Evolutionary conservation across 148 eudicot genomes (phyloP).

Genomic region (Fagopyrum homotropicum): DNA sequence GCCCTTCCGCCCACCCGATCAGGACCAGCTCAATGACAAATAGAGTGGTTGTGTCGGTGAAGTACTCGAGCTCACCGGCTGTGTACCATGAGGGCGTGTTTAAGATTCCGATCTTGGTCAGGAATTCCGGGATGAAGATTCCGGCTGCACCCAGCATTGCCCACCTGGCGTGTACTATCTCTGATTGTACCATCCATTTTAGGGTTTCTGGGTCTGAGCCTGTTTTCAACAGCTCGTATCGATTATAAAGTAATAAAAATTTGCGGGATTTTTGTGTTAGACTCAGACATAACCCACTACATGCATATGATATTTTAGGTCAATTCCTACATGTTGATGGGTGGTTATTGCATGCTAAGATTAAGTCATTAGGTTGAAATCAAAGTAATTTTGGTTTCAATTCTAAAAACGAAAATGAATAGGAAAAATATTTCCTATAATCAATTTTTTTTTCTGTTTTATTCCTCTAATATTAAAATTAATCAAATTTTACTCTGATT

Average conservation of each 20-base stretch:
- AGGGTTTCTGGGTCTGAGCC: conserved; percentile 93
- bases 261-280: no score
- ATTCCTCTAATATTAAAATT: no score
- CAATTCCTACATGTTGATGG: no score
- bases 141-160: conserved; percentile 98
- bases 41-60: conserved; percentile 92
- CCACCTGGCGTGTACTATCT: conserved; percentile 93
- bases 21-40: conserved; percentile 70
- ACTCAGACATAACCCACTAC: no score
- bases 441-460: no score
- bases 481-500: no score
- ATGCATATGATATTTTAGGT: no score
- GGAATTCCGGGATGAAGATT: conserved; percentile 93
- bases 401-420: no score
- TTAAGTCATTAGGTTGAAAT: no score
- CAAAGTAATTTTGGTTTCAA: no score
- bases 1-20: conserved; percentile 98
- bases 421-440: no score
- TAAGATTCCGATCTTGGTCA: conserved; percentile 79
- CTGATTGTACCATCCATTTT: conserved; percentile 80
- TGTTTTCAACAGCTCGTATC: conserved; percentile 15
- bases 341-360: no score
- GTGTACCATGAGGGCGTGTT: conserved; percentile 99
- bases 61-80: conserved; percentile 89
- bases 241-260: neutral